Conservation (phyloP, 345 rosid genomes). For the Ceriops decandra region DNA sequence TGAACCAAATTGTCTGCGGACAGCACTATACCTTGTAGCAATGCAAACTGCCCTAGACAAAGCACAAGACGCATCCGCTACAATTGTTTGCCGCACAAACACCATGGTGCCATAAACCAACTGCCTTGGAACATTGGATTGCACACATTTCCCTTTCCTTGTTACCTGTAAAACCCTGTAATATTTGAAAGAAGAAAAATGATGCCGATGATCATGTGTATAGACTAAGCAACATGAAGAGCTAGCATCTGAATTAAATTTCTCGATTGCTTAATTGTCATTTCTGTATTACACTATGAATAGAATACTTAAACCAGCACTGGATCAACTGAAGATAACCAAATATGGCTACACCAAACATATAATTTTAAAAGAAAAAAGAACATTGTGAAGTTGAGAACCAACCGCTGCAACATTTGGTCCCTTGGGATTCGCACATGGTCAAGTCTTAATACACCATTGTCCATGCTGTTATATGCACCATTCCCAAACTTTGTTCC, state of each 20-base stretch:
- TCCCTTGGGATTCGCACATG: slow-evolving; percentile 87
- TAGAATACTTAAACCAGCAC: background rate
- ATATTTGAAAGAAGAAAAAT: slow-evolving; percentile 18
- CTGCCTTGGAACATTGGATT: slow-evolving; percentile 86
- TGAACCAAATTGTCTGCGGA: slow-evolving; percentile 93
- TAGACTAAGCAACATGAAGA: background rate
- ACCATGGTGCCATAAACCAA: slow-evolving; percentile 97
- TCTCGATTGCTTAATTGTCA: background rate
- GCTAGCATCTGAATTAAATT: background rate
- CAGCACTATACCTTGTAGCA: slow-evolving; percentile 95
- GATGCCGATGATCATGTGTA: background rate
- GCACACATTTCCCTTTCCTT: slow-evolving; percentile 72
- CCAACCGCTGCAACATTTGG: slow-evolving; percentile 94
- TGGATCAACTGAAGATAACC: slow-evolving; percentile 3
- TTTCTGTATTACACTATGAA: background rate
- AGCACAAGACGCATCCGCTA: slow-evolving; percentile 80
- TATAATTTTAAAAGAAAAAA: slow-evolving; percentile 4
- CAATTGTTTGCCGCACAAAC: slow-evolving; percentile 79
- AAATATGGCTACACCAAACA: background rate
- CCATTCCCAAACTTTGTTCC: slow-evolving; percentile 94
- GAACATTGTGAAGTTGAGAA: slow-evolving; percentile 15
- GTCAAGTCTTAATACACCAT: slow-evolving; percentile 87
- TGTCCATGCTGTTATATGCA: slow-evolving; percentile 93
- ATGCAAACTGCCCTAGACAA: slow-evolving; percentile 91
- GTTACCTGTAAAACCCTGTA: slow-evolving; percentile 86